These are phyloP conservation scores for Pulveroboletus sp. DNA, from an alignment of 768 basidiomycete species.

Conservation along the genomic window DNA sequence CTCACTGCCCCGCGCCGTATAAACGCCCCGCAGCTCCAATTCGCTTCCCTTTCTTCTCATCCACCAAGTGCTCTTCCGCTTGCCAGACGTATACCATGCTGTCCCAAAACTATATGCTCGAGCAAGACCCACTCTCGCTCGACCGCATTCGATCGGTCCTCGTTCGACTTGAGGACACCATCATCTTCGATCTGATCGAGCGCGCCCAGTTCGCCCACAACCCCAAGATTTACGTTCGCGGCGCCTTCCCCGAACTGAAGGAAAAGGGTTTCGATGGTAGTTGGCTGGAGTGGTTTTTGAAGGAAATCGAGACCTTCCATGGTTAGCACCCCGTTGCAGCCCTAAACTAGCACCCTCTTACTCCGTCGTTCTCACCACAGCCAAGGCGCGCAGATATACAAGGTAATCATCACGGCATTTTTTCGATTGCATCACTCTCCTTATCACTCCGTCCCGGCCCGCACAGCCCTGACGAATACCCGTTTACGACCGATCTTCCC, in stretches of 20 bases:
- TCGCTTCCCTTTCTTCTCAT: background rate
- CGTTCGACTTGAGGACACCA: conserved; percentile 92
- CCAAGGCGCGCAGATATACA: conserved; percentile 92
- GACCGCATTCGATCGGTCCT: conserved; percentile 85
- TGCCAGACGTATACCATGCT: conserved; percentile 41
- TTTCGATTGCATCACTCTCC: background rate
- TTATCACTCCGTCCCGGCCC: background rate
- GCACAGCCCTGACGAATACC: conserved; percentile 94
- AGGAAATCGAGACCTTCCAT: conserved; percentile 92
- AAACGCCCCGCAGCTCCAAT: background rate
- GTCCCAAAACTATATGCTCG: conserved; percentile 64
- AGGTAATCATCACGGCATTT: conserved; percentile 48
- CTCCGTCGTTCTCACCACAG: conserved; percentile 38
- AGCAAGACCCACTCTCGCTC: conserved; percentile 76
- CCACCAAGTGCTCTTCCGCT: conserved; percentile 14
- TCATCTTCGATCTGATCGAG: conserved; percentile 97
- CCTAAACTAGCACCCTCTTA: background rate
- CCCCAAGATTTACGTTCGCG: conserved; percentile 78
- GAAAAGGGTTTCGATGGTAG: conserved; percentile 74
- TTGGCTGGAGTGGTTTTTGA: conserved; percentile 98
- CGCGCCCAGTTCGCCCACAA: conserved; percentile 96
- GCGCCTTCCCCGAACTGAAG: conserved; percentile 73
- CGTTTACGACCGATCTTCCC: conserved; percentile 84
- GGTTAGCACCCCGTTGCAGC: conserved; percentile 47
- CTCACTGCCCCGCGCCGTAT: too few species aligned